Base-by-base conservation (phyloP, 1,139 yeast genomes). In the Yamadazyma aaseri region DNA sequence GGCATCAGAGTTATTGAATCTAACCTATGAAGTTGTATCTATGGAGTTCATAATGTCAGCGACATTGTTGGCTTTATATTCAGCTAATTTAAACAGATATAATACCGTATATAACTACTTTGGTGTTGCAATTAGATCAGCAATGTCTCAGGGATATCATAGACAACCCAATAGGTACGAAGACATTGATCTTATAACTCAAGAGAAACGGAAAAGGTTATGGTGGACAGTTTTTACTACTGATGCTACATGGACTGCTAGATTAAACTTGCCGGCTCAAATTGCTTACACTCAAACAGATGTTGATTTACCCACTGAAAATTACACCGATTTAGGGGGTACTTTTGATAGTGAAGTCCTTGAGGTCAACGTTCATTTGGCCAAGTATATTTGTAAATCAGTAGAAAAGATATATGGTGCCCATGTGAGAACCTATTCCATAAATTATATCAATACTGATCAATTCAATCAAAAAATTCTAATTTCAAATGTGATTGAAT, bases 171-270 rank as follows among this genome's bases (percentile, higher is more conserved):
- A 50, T 4, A 29, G 21, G 12, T 16, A 40, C 11, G 40, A 42
- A 31, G 23, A 27, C 16, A 24, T 33, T 12, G 41, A 34, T 8
- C 13, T 42, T 17, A 31, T 45, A 7, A 23, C 16, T 8, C 39
- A 40, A 9, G 77, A 74, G 35, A 67, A 65, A 38, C 50, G 66
- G 9, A 70, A 73, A 45, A 56, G 77, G 26, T 48, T 73, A 8
- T 75, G 79, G 79, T 75, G 81, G 81, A 63, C 79, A 4, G 64
- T 71, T 4, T 73, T 69, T 46, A 64, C 72, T 5, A 61, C 72
- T 41, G 79, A 73, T 46, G 65, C 71, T 11, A 59, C 69, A 9
- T 74, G 79, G 71, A 66, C 76, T 3, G 65, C 78, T 2, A 68
- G 73, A 36, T 60, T 73, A 45, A 45, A 46, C 26, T 33, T 39